Evolutionary conservation across 2,329 filamentous ascomycete genomes (phyloP).

Genomic region (Penicillium sp.): DNA sequence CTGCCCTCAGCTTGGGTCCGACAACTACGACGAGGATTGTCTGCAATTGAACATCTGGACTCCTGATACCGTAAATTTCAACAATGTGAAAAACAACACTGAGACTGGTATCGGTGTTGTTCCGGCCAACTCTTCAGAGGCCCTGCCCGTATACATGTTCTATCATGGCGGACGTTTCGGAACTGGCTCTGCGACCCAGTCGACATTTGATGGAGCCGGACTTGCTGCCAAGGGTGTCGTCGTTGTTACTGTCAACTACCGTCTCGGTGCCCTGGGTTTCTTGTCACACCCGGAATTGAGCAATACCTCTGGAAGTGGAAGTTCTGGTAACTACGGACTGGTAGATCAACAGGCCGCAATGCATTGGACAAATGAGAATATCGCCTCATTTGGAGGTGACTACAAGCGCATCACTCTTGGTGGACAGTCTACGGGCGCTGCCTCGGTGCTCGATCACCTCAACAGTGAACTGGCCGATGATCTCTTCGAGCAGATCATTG

Average conservation of each 20-base stretch:
- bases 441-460: neutral
- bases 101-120: neutral
- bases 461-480: neutral
- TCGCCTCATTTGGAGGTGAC: conserved; percentile 1
- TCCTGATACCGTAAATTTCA: neutral
- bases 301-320: neutral
- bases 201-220: neutral
- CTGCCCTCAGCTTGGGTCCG: neutral
- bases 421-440: neutral
- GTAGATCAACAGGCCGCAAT: neutral
- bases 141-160: neutral
- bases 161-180: neutral
- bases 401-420: neutral
- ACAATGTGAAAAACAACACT: neutral
- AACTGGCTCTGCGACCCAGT: neutral
- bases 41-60: neutral
- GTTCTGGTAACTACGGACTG: neutral
- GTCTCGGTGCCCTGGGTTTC: neutral
- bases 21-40: neutral
- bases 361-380: conserved; percentile 2
- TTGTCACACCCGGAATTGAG: neutral
- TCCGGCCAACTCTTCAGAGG: neutral
- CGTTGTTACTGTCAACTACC: neutral
- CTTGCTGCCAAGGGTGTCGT: neutral
- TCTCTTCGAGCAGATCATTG: neutral